Evolutionary conservation across 1,284 basidiomycete species (phyloP), one percentile per base, ranked within the genome.

Genomic region (Cryptococcus neoformans): DNA sequence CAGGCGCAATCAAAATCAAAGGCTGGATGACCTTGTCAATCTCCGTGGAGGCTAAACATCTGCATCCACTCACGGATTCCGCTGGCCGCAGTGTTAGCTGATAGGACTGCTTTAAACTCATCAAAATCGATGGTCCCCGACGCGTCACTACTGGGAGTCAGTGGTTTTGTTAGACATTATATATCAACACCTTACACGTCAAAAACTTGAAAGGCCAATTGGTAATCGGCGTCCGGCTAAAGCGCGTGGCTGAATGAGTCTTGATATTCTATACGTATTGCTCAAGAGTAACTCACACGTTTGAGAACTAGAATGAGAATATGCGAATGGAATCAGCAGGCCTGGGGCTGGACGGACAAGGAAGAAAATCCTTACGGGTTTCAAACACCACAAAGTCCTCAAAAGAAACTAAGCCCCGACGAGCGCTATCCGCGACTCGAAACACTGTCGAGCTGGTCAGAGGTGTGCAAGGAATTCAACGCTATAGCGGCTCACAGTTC

Each of bases 1-100:
- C 93, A 97, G 72, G 92, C 89, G 70, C 89, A 89, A 74, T 95
- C 89, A 78, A 95, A 96, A 78, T 96, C 85, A 77, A 97, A 97
- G 46, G 93, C 74, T 76, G 53, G n/a, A 44, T 44, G 17, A 50
- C 37, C 14, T 28, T 41, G n/a, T 21, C 34, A 11, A 21, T 11
- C n/a, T 10, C 16, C 10, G 35, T 38, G n/a, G 12, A 40, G 35
- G 21, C 53, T 14, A 38, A 47, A 53, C 9, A 12, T 35, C 21
- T 28, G 34, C 8, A 14, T 8, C 6, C 14, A 69, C 74, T 53
- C 57, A 75, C 74, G 93, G 70, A 96, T 90, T 37, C 86, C 87
- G 48, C 69, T 70, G 4, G 68, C 62, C 34, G 66, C 65, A 54
- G 93, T 83, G 70, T 89, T 92, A 57, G 86, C 85, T 53, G 84